Percentiles rank a stretch among this genome's conserved stretches.
These are phyloP conservation scores for Trifolium pratense DNA, from an alignment of 306 rosid genomes.

Conservation along the genomic window DNA sequence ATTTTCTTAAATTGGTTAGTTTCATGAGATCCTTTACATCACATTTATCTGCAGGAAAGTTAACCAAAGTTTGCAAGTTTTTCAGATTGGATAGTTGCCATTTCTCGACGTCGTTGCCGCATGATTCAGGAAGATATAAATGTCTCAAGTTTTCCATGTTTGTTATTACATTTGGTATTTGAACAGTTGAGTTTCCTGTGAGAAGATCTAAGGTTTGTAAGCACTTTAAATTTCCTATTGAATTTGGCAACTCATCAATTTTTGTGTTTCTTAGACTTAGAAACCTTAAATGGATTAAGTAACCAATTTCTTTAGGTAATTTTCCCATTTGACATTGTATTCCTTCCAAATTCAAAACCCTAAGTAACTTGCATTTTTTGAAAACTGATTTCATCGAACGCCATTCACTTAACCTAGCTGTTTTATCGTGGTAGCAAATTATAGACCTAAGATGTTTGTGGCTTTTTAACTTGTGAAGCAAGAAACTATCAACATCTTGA, in stretches of 20 bases:
- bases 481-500: slow-evolving; percentile 39
- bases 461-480: slow-evolving; percentile 34
- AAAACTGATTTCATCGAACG: slow-evolving; percentile 40
- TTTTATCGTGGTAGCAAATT: slow-evolving; percentile 46
- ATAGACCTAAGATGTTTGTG: slow-evolving; percentile 56
- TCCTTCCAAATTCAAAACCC: slow-evolving; percentile 59
- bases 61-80: slow-evolving; percentile 58
- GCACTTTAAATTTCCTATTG: slow-evolving; percentile 58
- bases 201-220: slow-evolving; percentile 59
- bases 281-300: slow-evolving; percentile 54
- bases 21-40: slow-evolving; percentile 42
- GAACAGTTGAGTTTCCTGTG: slow-evolving; percentile 47
- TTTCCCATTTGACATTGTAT: slow-evolving; percentile 36
- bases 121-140: slow-evolving; percentile 53
- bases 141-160: slow-evolving; percentile 52
- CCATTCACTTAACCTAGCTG: slow-evolving; percentile 15
- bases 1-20: slow-evolving; percentile 50
- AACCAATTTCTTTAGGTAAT: slow-evolving; percentile 57
- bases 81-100: slow-evolving; percentile 43
- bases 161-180: slow-evolving; percentile 52
- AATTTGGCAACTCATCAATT: slow-evolving; percentile 51
- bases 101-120: slow-evolving; percentile 28
- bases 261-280: slow-evolving; percentile 48
- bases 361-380: slow-evolving; percentile 51
- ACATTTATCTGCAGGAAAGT: slow-evolving; percentile 52